These are phyloP conservation scores for Vigna radiata DNA, from an alignment of 306 rosid species.

Conservation along the genomic window DNA sequence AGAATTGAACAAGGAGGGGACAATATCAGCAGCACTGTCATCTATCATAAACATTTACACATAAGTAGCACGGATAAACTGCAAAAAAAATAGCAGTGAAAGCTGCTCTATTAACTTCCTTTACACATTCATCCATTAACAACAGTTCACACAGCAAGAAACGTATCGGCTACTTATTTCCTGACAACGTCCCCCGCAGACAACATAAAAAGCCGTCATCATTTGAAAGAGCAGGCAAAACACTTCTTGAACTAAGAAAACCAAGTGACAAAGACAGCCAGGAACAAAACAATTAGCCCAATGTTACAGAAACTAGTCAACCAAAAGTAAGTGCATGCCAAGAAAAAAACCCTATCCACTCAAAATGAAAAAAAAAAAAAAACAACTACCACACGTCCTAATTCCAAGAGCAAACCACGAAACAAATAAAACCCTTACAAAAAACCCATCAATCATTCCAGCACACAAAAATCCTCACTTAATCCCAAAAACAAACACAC, in stretches of 20 bases:
- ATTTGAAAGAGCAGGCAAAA: neutral
- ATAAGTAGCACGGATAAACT: neutral
- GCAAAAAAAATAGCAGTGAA: neutral
- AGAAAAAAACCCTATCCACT: neutral
- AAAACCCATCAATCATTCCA: neutral
- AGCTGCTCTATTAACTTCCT: neutral
- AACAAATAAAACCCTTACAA: slow-evolving; percentile 1
- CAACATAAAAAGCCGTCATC: neutral
- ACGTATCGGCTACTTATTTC: neutral
- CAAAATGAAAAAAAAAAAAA: neutral
- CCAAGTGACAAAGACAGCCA: neutral
- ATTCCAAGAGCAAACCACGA: slow-evolving; percentile 15
- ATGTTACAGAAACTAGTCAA: neutral
- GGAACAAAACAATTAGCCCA: neutral
- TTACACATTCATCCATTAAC: slow-evolving; percentile 12
- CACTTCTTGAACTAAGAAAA: slow-evolving; percentile 17
- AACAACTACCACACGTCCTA: neutral
- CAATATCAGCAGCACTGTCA: neutral
- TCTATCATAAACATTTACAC: neutral
- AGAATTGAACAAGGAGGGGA: neutral
- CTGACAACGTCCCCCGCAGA: neutral
- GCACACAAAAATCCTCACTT: neutral
- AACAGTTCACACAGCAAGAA: slow-evolving; percentile 1
- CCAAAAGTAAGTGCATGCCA: neutral
- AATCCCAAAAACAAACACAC: neutral